These are phyloP conservation scores for Letharia lupina DNA, from an alignment of 495 filamentous ascomycete species.

Conservation along the genomic window DNA sequence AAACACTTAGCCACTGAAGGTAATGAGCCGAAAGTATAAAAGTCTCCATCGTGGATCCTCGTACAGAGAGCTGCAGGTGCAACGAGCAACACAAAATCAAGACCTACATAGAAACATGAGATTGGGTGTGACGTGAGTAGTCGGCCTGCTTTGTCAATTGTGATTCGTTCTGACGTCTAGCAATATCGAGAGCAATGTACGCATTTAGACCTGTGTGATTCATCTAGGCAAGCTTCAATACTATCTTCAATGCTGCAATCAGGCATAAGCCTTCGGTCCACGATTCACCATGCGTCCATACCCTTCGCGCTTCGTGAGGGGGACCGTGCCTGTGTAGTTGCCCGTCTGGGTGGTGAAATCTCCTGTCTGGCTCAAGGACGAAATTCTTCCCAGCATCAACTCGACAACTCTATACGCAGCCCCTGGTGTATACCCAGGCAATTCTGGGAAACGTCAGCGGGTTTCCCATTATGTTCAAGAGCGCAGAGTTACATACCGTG, in stretches of 20 bases:
- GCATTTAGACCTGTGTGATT: neutral
- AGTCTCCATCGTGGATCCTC: neutral
- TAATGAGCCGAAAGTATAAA: neutral
- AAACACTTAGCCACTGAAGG: neutral
- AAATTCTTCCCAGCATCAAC: slow-evolving; percentile 44
- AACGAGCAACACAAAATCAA: no score
- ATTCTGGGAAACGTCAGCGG: slow-evolving; percentile 10
- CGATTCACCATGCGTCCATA: slow-evolving; percentile 3
- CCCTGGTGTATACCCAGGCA: slow-evolving; percentile 43
- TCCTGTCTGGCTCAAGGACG: slow-evolving; percentile 15
- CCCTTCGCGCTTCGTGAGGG: neutral
- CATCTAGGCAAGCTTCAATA: neutral
- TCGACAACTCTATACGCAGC: slow-evolving; percentile 50
- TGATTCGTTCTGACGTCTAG: neutral
- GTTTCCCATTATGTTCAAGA: neutral
- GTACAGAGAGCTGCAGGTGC: neutral
- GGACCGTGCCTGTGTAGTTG: slow-evolving; percentile 7
- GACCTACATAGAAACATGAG: neutral
- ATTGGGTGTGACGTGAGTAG: neutral
- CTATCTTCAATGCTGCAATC: neutral
- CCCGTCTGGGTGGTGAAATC: slow-evolving; percentile 23
- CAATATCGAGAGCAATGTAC: neutral
- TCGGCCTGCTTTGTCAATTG: neutral
- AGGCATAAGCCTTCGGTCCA: neutral
- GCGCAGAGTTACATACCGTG: slow-evolving; percentile 9